Evolutionary conservation across 768 basidiomycete species (phyloP), one percentile per base, ranked within the genome.

Genomic region (Leccinum obscurum): DNA sequence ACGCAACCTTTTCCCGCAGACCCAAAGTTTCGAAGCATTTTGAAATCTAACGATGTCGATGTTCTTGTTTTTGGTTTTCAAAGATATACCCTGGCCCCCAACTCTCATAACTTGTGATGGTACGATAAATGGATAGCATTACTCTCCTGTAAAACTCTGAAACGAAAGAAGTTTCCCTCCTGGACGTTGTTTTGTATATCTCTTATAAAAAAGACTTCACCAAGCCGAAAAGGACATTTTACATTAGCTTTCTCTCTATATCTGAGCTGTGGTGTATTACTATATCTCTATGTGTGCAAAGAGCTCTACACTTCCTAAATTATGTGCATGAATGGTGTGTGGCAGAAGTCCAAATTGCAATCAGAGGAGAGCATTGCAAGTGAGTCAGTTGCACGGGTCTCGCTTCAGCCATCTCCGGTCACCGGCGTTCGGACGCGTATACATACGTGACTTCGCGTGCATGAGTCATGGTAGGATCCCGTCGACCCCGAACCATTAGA

Each of bases 401-500:
- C 26, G 22, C 48, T 49, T 13, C 24, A 49, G 11, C 4, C 15
- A 52, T 61, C 52, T 56, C 54, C 15, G 11, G 14, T 39, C 46
- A 30, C 46, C 37, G 30, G 35, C 17, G n/a, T 10, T 11, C 56
- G 15, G n/a, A 4, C 32, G 10, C 20, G 34, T 26, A 14, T 10
- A 49, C 4, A 26, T 34, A 39, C 22, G 14, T 24, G 20, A 34
- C 17, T 49, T 50, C 44, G 50, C 37, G 52, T 57, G 46, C 48
- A 37, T 56, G 55, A 20, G 30, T 56, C 46, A 60, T 20, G 48
- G 26, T 17, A 46, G 20, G 44, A 44, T n/a, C 34, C 34, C 37
- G 34, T 63, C 50, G 51, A 49, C 48, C 48, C 24, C 52, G 14
- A 60, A 46, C 26, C 28, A 50, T 80, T 72, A 90, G 69, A 90